Base-by-base conservation (phyloP, 768 basidiomycete genomes). In the Mrakia frigida region DNA sequence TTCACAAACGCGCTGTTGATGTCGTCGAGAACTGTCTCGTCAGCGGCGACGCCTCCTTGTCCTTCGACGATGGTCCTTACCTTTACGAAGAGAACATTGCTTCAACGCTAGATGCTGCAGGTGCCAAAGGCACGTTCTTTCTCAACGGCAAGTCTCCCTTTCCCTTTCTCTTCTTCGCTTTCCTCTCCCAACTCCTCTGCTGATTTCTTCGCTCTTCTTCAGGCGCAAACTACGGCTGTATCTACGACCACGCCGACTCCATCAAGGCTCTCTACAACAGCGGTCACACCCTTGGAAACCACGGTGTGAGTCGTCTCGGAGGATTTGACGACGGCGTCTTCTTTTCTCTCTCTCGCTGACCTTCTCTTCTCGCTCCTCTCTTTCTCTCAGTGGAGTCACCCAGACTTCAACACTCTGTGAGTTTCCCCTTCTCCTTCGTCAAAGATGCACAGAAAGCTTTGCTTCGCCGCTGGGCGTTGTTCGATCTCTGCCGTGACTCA, bases 81-180 rank as follows among this genome's bases (percentile, higher is more conserved):
- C 69, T 75, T 28, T 80, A 79, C 68, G 82, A 83, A 41, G 41
- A 61, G 18, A 78, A 81, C 67, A 74, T 83, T 35, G 79, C 77
- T 41, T 79, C 78, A 59, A 78, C 70, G 9, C 70, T 82, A 4
- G 77, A 73, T 33, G 43, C 73, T n/a, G 43, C 79, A 21, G 84
- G 83, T 33, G 85, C 81, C 28, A 85, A 85, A 77, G 86, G 83
- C 4, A 86, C 86, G 3, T 86, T 86, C 80, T 86, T 86, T 81
- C 81, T 85, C 31, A 84, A 70, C 70, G 70, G 70, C 13, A 23
- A 50, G 46, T 21, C 21, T 6, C 39, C 33, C 39, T 33, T 1
- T 11, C 23, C 28, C 28, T 69, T 10, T 9, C 31, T 43, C n/a
- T 6, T 21, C 2, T 13, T 68, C 41, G 16, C 28, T 39, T 6